Conservation (phyloP, 495 filamentous ascomycete species). For the Aspergillus kassunensis region DNA sequence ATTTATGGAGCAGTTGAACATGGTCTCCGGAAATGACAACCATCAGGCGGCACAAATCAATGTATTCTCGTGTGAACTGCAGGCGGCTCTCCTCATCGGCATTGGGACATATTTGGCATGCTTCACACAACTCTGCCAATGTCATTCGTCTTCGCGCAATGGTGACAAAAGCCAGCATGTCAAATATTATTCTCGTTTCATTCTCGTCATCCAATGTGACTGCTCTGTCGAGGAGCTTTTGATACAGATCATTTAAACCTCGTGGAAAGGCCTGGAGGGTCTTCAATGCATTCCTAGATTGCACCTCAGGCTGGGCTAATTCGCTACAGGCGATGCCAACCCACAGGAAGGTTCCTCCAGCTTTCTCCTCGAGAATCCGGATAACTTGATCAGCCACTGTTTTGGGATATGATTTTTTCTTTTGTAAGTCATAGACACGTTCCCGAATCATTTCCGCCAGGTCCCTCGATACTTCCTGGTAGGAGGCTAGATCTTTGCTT, state of each 20-base stretch:
- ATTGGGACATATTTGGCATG: slow-evolving; percentile 12
- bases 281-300: slow-evolving; percentile 11
- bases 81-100: slow-evolving; percentile 17
- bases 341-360: slow-evolving; percentile 31
- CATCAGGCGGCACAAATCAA: slow-evolving; percentile 19
- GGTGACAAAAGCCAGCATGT: slow-evolving; percentile 15
- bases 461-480: slow-evolving; percentile 15
- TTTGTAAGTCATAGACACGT: slow-evolving; percentile 17
- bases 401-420: slow-evolving; percentile 18
- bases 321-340: slow-evolving; percentile 22
- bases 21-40: slow-evolving; percentile 11
- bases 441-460: slow-evolving; percentile 17
- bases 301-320: slow-evolving; percentile 7
- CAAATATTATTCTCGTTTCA: background rate
- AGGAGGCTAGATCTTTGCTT: slow-evolving; percentile 15
- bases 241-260: slow-evolving; percentile 18
- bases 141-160: slow-evolving; percentile 13
- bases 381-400: slow-evolving; percentile 10
- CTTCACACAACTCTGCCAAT: slow-evolving; percentile 9
- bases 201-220: slow-evolving; percentile 2
- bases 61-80: slow-evolving; percentile 11
- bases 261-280: slow-evolving; percentile 13
- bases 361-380: slow-evolving; percentile 20
- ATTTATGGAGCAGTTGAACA: slow-evolving; percentile 22
- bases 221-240: slow-evolving; percentile 16